These are phyloP conservation scores for Annulohypoxylon stygium DNA, from an alignment of 495 filamentous ascomycete species.

Conservation along the genomic window DNA sequence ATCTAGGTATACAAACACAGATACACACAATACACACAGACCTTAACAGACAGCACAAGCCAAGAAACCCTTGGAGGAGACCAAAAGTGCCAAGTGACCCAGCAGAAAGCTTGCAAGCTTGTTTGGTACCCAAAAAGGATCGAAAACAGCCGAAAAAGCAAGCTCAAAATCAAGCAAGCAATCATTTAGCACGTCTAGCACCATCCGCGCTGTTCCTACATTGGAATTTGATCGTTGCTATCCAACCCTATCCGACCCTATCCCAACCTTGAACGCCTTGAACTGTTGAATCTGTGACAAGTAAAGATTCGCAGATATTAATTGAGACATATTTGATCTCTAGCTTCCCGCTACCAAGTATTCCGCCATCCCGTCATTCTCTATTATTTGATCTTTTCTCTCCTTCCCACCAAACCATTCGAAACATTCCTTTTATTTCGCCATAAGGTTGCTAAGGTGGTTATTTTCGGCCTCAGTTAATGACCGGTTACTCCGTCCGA, in stretches of 20 bases:
- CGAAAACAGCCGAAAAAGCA: conserved; percentile 29
- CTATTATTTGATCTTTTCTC: conserved; percentile 6
- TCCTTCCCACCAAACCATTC: conserved; percentile 2
- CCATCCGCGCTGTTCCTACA: conserved; percentile 34
- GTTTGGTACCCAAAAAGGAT: conserved; percentile 3
- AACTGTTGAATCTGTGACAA: conserved; percentile 22
- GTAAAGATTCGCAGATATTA: conserved; percentile 29
- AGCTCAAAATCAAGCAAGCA: conserved; percentile 33
- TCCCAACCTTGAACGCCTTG: neutral
- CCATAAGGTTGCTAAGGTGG: conserved; percentile 9
- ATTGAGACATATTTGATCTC: conserved; percentile 16
- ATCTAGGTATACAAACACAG: neutral
- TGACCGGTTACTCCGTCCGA: conserved; percentile 26
- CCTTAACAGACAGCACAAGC: neutral
- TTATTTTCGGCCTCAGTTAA: conserved; percentile 42
- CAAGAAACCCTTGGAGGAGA: neutral
- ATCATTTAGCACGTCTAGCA: conserved; percentile 26
- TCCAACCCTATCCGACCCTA: neutral
- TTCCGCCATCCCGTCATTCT: conserved; percentile 1
- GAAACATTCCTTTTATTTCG: conserved; percentile 12
- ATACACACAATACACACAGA: too few relatives aligned
- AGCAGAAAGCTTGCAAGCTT: conserved; percentile 19
- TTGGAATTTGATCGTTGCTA: conserved; percentile 35
- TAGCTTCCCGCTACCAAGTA: neutral
- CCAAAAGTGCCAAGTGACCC: conserved; percentile 28